These are phyloP conservation scores for Penicillium aurantiogriseum DNA, from an alignment of 2,329 filamentous ascomycete species.

Conservation along the genomic window DNA sequence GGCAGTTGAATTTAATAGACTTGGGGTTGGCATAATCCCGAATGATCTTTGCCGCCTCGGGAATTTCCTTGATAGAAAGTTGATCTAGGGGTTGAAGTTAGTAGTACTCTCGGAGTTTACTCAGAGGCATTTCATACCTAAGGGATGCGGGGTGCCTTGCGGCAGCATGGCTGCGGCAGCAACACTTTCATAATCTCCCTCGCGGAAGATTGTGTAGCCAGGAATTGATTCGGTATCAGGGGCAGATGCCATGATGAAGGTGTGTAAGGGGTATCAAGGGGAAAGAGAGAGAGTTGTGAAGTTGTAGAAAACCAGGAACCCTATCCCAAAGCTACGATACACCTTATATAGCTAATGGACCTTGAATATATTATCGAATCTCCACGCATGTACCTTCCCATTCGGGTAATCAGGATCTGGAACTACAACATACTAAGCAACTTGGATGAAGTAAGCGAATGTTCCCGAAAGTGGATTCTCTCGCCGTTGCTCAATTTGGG, in stretches of 20 bases:
- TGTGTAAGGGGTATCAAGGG: neutral
- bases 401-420: constrained; percentile 20
- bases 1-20: constrained; percentile 37
- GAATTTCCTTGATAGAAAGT: constrained; percentile 31
- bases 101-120: neutral
- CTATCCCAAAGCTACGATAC: neutral
- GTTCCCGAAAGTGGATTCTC: constrained; percentile 17
- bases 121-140: constrained; percentile 13
- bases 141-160: constrained; percentile 22
- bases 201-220: constrained; percentile 29
- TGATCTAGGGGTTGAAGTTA: constrained; percentile 23
- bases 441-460: constrained; percentile 10
- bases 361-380: constrained; percentile 15
- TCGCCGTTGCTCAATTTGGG: constrained; percentile 13
- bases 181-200: constrained; percentile 29
- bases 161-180: constrained; percentile 25
- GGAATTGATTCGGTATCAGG: constrained; percentile 29
- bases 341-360: constrained; percentile 19
- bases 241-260: constrained; percentile 25
- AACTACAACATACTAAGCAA: constrained; percentile 4
- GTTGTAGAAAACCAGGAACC: constrained; percentile 7
- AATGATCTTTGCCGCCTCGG: constrained; percentile 27
- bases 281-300: constrained; percentile 11
- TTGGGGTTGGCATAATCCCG: constrained; percentile 31
- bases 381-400: constrained; percentile 25